Evolutionary conservation across 2,329 filamentous ascomycete species (phyloP).

Genomic region (Proliferodiscus dingleyae): DNA sequence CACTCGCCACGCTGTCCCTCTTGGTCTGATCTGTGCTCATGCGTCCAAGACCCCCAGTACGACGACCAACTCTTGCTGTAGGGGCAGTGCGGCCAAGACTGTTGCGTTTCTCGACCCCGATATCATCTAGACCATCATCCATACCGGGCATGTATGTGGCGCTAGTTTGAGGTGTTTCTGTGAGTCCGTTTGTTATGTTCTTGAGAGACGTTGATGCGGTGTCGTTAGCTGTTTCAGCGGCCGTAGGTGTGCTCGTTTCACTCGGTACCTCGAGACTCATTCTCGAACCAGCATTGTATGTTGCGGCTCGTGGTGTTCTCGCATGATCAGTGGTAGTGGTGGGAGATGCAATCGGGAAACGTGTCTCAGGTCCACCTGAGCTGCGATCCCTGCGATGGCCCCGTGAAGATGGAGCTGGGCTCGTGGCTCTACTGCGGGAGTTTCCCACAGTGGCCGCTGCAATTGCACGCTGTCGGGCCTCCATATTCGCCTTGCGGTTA

Average conservation of each 20-base stretch:
- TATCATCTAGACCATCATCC: slow-evolving; percentile 19
- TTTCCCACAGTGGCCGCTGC: slow-evolving; percentile 39
- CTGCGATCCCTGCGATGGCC: slow-evolving; percentile 78
- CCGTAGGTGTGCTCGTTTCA: slow-evolving; percentile 16
- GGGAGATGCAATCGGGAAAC: slow-evolving; percentile 76
- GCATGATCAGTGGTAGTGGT: slow-evolving; percentile 44
- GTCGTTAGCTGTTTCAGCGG: slow-evolving; percentile 17
- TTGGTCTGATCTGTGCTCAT: slow-evolving; percentile 29
- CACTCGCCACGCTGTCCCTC: slow-evolving; percentile 28
- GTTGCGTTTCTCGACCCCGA: slow-evolving; percentile 55
- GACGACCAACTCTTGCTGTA: slow-evolving; percentile 44
- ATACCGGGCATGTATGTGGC: slow-evolving; percentile 29
- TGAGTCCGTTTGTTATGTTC: slow-evolving; percentile 7
- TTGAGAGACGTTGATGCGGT: slow-evolving; percentile 11
- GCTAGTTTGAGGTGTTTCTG: slow-evolving; percentile 24
- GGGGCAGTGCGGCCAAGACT: slow-evolving; percentile 53
- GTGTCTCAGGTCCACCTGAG: slow-evolving; percentile 65
- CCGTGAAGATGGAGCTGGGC: slow-evolving; percentile 59
- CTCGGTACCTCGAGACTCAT: slow-evolving; percentile 76
- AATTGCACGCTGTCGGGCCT: slow-evolving; percentile 82
- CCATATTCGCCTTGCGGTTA: slow-evolving; percentile 88
- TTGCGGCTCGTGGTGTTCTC: slow-evolving; percentile 29
- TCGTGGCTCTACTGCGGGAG: slow-evolving; percentile 67
- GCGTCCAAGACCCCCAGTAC: slow-evolving; percentile 31
- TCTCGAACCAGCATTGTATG: slow-evolving; percentile 36